Base-by-base conservation (phyloP, 2,329 filamentous ascomycete species). In the Exutisphaerella laricina region DNA sequence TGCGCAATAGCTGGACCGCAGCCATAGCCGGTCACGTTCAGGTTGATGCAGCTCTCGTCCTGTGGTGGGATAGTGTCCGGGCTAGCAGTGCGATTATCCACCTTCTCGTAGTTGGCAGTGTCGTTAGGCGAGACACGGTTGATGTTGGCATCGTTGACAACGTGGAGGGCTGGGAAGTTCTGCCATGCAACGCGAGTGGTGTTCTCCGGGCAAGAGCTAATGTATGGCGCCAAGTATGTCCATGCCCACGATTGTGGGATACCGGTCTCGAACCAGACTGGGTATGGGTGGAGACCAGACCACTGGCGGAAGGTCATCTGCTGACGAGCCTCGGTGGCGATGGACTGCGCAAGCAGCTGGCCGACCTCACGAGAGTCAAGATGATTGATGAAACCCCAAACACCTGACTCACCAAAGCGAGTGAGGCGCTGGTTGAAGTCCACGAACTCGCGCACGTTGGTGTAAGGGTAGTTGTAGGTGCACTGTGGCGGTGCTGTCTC, bases 371-470 rank as follows among this genome's bases (percentile, higher is more conserved):
- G 81, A 0, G 83, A 82, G 63, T 90, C 79, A 34, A 92, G 73
- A 58, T 92, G 86, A 38, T 80, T 75, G 50, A 89, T 70, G 69
- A 90, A 92, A 0, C 86, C 85, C 67, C 85, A 88, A 1, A 89
- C 85, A 34, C 85, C 84, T 8, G 82, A 77, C 63, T 92, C 86
- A 36, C 85, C 85, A 65, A 77, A 88, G 23, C 85, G 81, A 1
- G 87, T 92, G n/a, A 92, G 67, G 66, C 88, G 88, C 67, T 90
- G 85, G 64, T 78, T 82, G 68, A 92, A 92, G 69, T 92, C 86
- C 56, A 92, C 71, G 59, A 79, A 90, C 64, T 92, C 85, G 41
- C 73, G 77, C 0, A 90, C 80, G 22, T 78, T 88, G 42, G 69
- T 77, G 59, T 79, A 85, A 1, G 86, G 86, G 60, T 92, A 92